Conservation (phyloP, 2,329 filamentous ascomycete species). For the Rhinocladiella similis region DNA sequence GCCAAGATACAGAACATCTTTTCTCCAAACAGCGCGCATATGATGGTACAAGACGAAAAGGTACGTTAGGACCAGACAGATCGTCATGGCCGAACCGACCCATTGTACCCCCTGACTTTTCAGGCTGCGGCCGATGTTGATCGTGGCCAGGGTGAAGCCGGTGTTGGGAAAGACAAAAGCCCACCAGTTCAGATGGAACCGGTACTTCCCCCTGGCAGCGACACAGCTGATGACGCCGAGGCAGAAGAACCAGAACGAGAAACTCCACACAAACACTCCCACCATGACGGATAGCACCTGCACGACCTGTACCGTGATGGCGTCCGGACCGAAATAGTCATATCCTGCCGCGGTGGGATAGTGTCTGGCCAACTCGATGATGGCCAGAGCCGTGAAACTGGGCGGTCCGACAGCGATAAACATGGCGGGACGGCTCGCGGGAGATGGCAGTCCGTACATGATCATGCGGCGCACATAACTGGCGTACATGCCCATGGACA, state of each 20-base stretch:
- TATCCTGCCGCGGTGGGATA: constrained; percentile 20
- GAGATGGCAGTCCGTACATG: constrained; percentile 62
- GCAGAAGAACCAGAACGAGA: constrained; percentile 60
- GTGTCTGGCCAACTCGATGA: constrained; percentile 65
- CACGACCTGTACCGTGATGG: constrained; percentile 38
- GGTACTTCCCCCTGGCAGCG: constrained; percentile 42
- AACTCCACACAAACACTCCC: constrained; percentile 64
- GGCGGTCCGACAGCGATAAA: constrained; percentile 78
- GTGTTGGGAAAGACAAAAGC: constrained; percentile 68
- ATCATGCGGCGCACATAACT: constrained; percentile 73
- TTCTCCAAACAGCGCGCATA: constrained; percentile 50
- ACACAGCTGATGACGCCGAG: constrained; percentile 50
- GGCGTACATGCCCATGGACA: constrained; percentile 72
- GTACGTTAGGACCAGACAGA: constrained; percentile 58
- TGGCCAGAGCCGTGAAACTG: constrained; percentile 68
- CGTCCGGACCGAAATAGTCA: constrained; percentile 46
- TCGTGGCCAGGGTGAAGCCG: constrained; percentile 61
- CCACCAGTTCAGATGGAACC: constrained; percentile 59
- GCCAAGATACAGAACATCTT: constrained; percentile 59
- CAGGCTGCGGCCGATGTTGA: constrained; percentile 57
- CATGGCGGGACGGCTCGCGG: constrained; percentile 67
- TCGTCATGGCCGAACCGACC: constrained; percentile 57
- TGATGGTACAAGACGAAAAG: constrained; percentile 53
- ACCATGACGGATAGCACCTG: constrained; percentile 49
- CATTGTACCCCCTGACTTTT: constrained; percentile 55